Base-by-base conservation (phyloP, 176 grass and related monocot genomes). In the Otatea glauca region DNA sequence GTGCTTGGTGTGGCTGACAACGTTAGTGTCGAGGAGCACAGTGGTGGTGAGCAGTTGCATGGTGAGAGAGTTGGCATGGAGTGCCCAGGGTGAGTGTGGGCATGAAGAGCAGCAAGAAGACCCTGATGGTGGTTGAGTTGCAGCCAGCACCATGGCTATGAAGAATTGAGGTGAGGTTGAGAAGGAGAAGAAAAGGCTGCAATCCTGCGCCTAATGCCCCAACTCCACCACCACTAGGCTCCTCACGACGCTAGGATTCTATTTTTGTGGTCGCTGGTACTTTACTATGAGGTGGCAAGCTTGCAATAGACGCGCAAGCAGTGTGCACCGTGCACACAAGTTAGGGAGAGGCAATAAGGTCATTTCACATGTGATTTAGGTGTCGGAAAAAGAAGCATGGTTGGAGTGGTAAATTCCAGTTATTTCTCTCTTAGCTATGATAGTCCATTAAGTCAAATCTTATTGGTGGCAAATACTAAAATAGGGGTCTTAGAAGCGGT, bases 31-130 rank as follows among this genome's bases (percentile, higher is more conserved):
- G 23, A 53, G 17, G 12, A 83, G 84, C 51, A 71, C 41, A 43
- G 73, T 74, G 7, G 83, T 70, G 0, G 84, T 59, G 11, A 89
- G 80, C 7, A 80, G 84, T 55, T 89, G 84, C 53, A 92, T 48
- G 76, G 87, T 76, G 55, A 85, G 38, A 2, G 76, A 44, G 84
- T 87, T 89, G 62, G 74, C 29, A 37, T 37, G 35, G 70, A 87
- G 75, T 51, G 81, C 63, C 21, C 70, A n/a, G 65, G 63, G 61
- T 37, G 84, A 81, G 85, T 1, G 75, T 35, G 0, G 84, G 21
- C 15, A 49, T 27, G 70, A 89, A 45, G 2, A 89, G 68, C 37
- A 84, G 84, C 5, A 21, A 16, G 80, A 92, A 89, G 45, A 89
- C 7, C 75, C 39, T 39, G 81, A 48, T 18, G 32, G 82, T n/a